Conservation (phyloP, 495 filamentous ascomycete species). For the Aspergillus campestris region DNA sequence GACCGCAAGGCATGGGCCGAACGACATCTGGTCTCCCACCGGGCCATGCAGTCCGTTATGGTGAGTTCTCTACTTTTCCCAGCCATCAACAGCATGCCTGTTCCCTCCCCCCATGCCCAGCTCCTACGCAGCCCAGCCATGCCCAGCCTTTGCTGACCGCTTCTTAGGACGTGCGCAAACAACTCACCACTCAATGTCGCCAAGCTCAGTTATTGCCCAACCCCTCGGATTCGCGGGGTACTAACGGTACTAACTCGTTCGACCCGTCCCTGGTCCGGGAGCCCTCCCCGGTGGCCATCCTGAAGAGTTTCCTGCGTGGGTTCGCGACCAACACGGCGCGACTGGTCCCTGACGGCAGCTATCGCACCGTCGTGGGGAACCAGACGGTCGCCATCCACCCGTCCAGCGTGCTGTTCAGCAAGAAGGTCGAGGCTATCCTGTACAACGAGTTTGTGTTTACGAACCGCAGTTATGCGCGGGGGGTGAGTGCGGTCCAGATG, state of each 20-base stretch:
- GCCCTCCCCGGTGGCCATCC: slow-evolving; percentile 40
- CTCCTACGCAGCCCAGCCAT: slow-evolving; percentile 1
- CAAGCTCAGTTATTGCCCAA: slow-evolving; percentile 31
- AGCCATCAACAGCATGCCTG: neutral
- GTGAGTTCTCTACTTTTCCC: slow-evolving; percentile 33
- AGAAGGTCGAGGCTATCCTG: slow-evolving; percentile 89
- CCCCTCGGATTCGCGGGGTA: slow-evolving; percentile 7
- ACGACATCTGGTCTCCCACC: slow-evolving; percentile 63
- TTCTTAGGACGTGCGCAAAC: slow-evolving; percentile 70
- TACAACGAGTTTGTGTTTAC: slow-evolving; percentile 96
- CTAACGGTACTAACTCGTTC: neutral
- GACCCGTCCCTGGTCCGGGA: slow-evolving; percentile 12
- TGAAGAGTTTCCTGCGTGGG: slow-evolving; percentile 75
- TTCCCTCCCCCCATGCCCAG: slow-evolving; percentile 5
- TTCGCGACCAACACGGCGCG: slow-evolving; percentile 79
- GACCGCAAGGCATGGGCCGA: slow-evolving; percentile 74
- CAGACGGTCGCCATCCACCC: slow-evolving; percentile 88
- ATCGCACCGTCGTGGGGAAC: slow-evolving; percentile 73
- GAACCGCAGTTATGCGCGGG: slow-evolving; percentile 80
- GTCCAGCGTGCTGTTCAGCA: slow-evolving; percentile 72
- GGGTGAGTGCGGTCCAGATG: slow-evolving; percentile 79
- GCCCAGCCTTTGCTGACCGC: slow-evolving; percentile 3
- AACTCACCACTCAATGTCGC: slow-evolving; percentile 61
- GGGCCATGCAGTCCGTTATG: slow-evolving; percentile 76
- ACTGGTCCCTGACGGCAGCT: slow-evolving; percentile 74